phyloP scores from a whole-genome alignment of 768 basidiomycete species.

The Dentipellis fragilis region DNA sequence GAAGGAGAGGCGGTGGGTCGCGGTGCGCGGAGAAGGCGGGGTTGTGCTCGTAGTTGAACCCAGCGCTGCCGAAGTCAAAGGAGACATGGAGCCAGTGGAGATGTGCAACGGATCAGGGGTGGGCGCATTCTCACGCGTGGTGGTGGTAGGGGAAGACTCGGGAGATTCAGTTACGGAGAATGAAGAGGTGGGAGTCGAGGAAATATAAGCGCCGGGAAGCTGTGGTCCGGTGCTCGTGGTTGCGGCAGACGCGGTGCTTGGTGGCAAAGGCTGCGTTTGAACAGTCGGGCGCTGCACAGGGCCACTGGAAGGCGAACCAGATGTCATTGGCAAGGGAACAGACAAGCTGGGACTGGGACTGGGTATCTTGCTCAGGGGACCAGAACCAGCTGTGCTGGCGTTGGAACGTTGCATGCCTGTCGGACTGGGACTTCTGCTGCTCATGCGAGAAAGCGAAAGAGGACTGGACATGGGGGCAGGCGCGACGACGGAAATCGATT shows the following conservation, averaged over 20 bases:
- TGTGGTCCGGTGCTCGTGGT: conserved; percentile 20
- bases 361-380: conserved; percentile 10
- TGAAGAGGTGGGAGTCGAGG: conserved; percentile 19
- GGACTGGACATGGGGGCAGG: conserved; percentile 54
- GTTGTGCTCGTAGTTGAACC: conserved; percentile 25
- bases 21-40: conserved; percentile 33
- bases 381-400: conserved; percentile 14
- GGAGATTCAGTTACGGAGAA: conserved; percentile 14
- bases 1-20: conserved; percentile 74
- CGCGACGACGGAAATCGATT: conserved; percentile 53
- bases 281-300: conserved; percentile 1
- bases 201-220: conserved; percentile 1
- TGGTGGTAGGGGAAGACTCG: conserved; percentile 5
- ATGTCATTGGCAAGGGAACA: conserved; percentile 7
- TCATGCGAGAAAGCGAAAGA: conserved; percentile 51
- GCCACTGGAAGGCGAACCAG: neutral
- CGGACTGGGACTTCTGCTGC: conserved; percentile 62
- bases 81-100: conserved; percentile 15
- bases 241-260: conserved; percentile 17
- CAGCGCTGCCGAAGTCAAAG: conserved; percentile 8
- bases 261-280: conserved; percentile 3
- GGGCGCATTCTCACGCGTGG: neutral
- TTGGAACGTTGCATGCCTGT: conserved; percentile 18
- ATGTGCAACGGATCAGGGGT: neutral
- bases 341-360: conserved; percentile 14